Conservation (phyloP, 1,284 basidiomycete species). For the Naganishia sp. region DNA sequence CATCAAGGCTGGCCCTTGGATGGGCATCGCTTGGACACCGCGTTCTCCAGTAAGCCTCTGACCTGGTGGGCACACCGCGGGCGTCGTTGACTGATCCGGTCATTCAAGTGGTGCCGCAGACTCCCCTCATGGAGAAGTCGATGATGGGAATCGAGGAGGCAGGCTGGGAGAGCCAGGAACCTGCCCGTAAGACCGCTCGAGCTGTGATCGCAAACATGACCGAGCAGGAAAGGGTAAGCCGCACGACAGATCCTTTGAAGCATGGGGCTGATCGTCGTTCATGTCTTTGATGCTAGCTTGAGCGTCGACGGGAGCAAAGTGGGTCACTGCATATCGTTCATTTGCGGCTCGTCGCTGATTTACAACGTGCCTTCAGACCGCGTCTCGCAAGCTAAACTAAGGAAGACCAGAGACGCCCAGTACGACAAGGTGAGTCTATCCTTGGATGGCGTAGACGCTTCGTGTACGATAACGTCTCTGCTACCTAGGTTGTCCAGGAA, state of each 20-base stretch:
- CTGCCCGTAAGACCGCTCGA: slow-evolving; percentile 1
- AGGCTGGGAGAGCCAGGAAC: slow-evolving; percentile 12
- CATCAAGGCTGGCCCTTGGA: neutral
- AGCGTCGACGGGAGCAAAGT: slow-evolving; percentile 15
- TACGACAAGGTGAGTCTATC: neutral
- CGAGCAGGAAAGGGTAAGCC: slow-evolving; percentile 7
- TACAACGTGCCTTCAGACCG: neutral
- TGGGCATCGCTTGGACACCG: neutral
- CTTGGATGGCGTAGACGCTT: neutral
- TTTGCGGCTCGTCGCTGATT: no score
- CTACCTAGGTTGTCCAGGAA: neutral
- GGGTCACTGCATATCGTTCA: neutral
- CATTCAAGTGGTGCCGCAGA: neutral
- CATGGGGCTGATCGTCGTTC: neutral
- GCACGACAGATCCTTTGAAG: neutral
- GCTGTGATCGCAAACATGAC: slow-evolving; percentile 8
- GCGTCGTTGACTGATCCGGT: neutral
- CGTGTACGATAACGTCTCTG: neutral
- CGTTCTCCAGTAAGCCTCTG: neutral
- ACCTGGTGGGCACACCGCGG: neutral
- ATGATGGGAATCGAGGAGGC: neutral
- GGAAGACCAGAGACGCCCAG: slow-evolving; percentile 3
- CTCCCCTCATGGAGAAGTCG: neutral
- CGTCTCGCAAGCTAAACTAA: slow-evolving; percentile 10
- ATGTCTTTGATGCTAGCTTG: neutral